Conservation (phyloP, 805 yeast species). For the Jamesozyma rosinii region DNA sequence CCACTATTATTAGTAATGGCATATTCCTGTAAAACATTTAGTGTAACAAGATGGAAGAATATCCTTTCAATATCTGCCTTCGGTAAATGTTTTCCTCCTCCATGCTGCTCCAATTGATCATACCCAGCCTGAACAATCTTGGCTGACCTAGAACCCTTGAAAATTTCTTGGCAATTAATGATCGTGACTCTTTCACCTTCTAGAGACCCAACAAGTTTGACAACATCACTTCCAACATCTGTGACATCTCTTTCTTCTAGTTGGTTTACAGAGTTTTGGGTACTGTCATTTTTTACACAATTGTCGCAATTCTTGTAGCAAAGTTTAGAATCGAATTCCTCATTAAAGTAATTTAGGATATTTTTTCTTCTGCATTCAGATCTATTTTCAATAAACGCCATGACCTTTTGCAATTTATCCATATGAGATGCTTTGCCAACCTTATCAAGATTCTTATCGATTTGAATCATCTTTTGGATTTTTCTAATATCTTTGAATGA, state of each 20-base stretch:
- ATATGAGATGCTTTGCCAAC: constrained; percentile 67
- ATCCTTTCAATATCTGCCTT: constrained; percentile 71
- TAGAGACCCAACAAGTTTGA: constrained; percentile 48
- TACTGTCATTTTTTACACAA: constrained; percentile 41
- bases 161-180: constrained; percentile 72
- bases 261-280: constrained; percentile 5
- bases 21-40: constrained; percentile 59
- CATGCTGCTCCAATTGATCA: constrained; percentile 52
- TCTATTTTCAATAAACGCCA: constrained; percentile 82
- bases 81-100: constrained; percentile 56
- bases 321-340: constrained; percentile 52
- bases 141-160: constrained; percentile 59
- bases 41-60: constrained; percentile 65
- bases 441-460: constrained; percentile 58
- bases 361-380: constrained; percentile 86
- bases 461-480: constrained; percentile 65
- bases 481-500: constrained; percentile 70
- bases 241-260: constrained; percentile 62
- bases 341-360: constrained; percentile 85
- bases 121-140: constrained; percentile 58
- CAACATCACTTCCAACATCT: constrained; percentile 46
- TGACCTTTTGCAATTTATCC: constrained; percentile 68
- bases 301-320: constrained; percentile 81
- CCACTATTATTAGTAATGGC: constrained; percentile 67
- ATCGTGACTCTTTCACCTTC: constrained; percentile 60